Evolutionary conservation across 805 yeast species (phyloP).

Genomic region (Metschnikowia sp.): DNA sequence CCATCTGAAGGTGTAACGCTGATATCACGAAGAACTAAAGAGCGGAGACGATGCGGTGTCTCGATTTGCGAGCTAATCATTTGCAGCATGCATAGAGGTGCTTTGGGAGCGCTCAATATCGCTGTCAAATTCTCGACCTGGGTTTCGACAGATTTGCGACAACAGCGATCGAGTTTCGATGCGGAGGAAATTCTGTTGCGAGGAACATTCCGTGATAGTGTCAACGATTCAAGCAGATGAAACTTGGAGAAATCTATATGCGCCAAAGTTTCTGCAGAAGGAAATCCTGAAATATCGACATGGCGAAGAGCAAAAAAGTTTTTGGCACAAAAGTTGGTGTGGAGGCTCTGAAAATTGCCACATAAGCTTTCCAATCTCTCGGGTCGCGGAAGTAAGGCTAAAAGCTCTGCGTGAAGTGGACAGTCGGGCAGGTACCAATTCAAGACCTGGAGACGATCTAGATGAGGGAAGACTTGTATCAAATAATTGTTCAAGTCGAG

Average conservation of each 20-base stretch:
- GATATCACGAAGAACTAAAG: constrained; percentile 10
- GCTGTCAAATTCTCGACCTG: constrained; percentile 3
- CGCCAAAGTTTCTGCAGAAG: background rate
- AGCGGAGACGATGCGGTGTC: constrained; percentile 3
- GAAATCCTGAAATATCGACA: constrained; percentile 13
- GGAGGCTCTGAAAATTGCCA: constrained; percentile 11
- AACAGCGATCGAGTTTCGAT: constrained; percentile 8
- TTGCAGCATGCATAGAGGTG: background rate
- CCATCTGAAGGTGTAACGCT: constrained; percentile 13
- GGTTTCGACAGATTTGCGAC: constrained; percentile 4
- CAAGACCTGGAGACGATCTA: constrained; percentile 8
- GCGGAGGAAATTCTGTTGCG: constrained; percentile 1
- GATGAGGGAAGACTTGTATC: constrained; percentile 6
- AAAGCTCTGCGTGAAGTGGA: constrained; percentile 9
- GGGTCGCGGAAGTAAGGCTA: constrained; percentile 9
- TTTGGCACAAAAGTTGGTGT: background rate
- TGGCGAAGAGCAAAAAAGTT: constrained; percentile 3
- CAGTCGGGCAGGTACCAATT: constrained; percentile 11
- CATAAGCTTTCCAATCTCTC: constrained; percentile 4
- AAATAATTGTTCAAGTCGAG: constrained; percentile 10
- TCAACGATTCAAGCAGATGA: constrained; percentile 7
- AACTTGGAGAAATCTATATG: constrained; percentile 3
- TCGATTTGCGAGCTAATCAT: background rate
- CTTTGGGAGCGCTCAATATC: background rate
- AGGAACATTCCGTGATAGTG: constrained; percentile 4